Conservation (phyloP, 805 yeast species). For the Candida boleticola region DNA sequence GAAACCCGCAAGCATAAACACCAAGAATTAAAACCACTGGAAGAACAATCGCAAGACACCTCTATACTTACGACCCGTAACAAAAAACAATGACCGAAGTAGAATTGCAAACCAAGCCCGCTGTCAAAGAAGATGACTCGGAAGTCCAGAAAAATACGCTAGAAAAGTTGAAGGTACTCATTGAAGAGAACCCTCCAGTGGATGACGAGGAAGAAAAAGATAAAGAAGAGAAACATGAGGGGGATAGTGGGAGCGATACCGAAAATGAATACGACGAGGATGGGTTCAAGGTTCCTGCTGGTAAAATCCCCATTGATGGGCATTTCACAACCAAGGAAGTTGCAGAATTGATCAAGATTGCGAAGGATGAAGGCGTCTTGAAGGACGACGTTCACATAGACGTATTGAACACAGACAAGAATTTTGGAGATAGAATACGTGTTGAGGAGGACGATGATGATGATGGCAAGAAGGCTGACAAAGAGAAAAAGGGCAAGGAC, state of each 20-base stretch:
- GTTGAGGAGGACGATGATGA: constrained; percentile 16
- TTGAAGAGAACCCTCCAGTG: constrained; percentile 34
- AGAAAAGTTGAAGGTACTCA: constrained; percentile 40
- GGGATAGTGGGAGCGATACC: neutral
- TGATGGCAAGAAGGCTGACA: constrained; percentile 4
- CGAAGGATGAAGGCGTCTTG: constrained; percentile 30
- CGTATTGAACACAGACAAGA: constrained; percentile 19
- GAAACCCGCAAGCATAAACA: no score
- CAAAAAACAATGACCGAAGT: neutral
- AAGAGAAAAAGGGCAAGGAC: constrained; percentile 4
- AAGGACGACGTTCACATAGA: constrained; percentile 23
- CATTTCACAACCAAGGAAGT: constrained; percentile 36
- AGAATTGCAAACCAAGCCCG: constrained; percentile 4
- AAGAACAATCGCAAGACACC: no score
- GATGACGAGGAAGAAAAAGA: constrained; percentile 38
- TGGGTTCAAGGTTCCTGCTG: constrained; percentile 36
- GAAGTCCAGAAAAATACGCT: constrained; percentile 46
- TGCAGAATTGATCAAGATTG: constrained; percentile 26
- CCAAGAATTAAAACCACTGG: no score
- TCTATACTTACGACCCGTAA: no score
- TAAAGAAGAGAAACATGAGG: neutral
- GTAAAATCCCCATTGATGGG: constrained; percentile 41
- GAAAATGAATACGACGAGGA: constrained; percentile 24
- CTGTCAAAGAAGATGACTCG: constrained; percentile 10
- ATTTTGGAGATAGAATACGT: constrained; percentile 30